phyloP scores from a whole-genome alignment of 106 monocot genomes.

The Acorus gramineus region DNA sequence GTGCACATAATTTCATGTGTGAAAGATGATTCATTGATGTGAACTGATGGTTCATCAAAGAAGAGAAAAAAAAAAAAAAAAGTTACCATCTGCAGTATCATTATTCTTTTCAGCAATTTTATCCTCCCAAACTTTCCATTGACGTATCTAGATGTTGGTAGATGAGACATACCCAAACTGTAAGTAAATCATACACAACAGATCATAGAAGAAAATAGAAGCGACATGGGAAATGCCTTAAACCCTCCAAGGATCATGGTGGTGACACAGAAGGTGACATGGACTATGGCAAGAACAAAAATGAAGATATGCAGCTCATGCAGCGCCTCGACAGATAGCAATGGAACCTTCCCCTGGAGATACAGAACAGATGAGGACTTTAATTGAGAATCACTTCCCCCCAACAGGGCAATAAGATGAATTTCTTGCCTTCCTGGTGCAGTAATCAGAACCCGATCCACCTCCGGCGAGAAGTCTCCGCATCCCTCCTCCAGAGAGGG shows the following conservation, averaged over 20 bases:
- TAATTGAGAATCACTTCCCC: no score
- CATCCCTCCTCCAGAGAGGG: slow-evolving; percentile 4
- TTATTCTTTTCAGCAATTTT: slow-evolving; percentile 25
- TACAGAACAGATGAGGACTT: not conserved
- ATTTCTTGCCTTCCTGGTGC: slow-evolving; percentile 17
- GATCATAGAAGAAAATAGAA: not conserved
- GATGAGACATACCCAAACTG: no score
- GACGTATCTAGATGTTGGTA: slow-evolving; percentile 24
- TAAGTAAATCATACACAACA: no score
- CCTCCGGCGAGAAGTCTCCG: slow-evolving; percentile 12
- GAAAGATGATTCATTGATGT: no score
- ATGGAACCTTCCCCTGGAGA: slow-evolving; percentile 49
- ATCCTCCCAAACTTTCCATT: slow-evolving; percentile 67
- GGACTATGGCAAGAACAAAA: slow-evolving; percentile 58
- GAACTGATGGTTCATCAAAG: no score
- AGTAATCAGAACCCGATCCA: slow-evolving; percentile 1
- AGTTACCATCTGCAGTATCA: slow-evolving; percentile 26
- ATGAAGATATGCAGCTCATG: slow-evolving; percentile 69
- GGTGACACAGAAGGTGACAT: slow-evolving; percentile 49
- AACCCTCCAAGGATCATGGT: slow-evolving; percentile 57
- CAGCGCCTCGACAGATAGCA: slow-evolving; percentile 47
- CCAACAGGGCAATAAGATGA: no score
- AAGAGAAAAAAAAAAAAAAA: not conserved
- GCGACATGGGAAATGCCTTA: slow-evolving; percentile 19
- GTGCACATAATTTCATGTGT: slow-evolving; percentile 14